A percentile compares a stretch with the other conserved stretches of the same genome.
Evolutionary conservation across 345 rosid species (phyloP).

Genomic region (Erysimum cheiranthoides): DNA sequence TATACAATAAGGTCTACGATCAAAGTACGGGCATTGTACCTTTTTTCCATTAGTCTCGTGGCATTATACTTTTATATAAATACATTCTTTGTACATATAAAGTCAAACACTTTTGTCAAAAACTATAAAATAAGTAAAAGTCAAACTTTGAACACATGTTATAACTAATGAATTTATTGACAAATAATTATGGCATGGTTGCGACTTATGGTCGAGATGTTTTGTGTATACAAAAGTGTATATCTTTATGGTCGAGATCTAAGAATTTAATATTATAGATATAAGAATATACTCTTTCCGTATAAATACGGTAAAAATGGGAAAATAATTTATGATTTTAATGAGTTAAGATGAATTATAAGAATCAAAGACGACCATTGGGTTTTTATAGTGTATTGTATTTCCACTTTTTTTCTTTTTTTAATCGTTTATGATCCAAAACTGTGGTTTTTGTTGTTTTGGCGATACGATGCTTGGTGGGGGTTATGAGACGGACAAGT

Average conservation of each 20-base stretch:
- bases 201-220: constrained; percentile 21
- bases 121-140: constrained; percentile 15
- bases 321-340: too few species aligned
- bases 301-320: too few species aligned
- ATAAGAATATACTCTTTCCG: too few species aligned
- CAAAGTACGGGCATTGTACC: constrained; percentile 35
- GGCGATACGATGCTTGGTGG: not conserved
- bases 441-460: too few species aligned
- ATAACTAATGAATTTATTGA: not conserved
- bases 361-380: too few species aligned
- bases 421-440: too few species aligned
- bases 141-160: constrained; percentile 36
- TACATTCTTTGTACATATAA: constrained; percentile 6
- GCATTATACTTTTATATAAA: not conserved
- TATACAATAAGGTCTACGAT: constrained; percentile 32
- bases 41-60: constrained; percentile 5
- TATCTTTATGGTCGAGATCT: not conserved
- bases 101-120: constrained; percentile 21
- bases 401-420: too few species aligned
- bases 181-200: constrained; percentile 18
- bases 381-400: too few species aligned
- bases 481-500: not conserved
- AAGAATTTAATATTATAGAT: too few species aligned
- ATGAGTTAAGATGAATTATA: too few species aligned
- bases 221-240: not conserved